Base-by-base conservation (phyloP, 2,329 filamentous ascomycete genomes). In the Aspergillus brunneoviolaceus region DNA sequence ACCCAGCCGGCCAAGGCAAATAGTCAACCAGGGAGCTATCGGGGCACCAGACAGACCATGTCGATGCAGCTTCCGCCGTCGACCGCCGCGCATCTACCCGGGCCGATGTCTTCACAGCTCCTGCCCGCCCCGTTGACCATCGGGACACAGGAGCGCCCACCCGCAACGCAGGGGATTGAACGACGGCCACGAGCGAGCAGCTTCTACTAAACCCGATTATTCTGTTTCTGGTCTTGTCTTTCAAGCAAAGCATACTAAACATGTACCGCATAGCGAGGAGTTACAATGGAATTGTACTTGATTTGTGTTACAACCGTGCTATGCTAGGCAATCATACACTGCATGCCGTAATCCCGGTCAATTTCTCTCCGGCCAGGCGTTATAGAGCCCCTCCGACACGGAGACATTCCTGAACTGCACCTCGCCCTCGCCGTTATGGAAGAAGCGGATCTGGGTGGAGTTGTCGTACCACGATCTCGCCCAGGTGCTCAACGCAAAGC, bases 401-500 rank as follows among this genome's bases (percentile, higher is more conserved):
- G 48, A 51, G 2, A 67, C 63, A 16, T 67, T 47, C 21, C 21
- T 31, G n/a, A 67, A 66, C n/a, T 49, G 58, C 4, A 54, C 60
- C 50, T 65, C 59, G 19, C 60, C 59, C n/a, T 48, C 55, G 0
- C 65, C 65, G 12, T 65, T 61, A 16, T 67, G 64, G 60, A 62
- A 61, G 59, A 67, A 67, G 11, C 58, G 48, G 21, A 67, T 67
- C 6, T 53, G 49, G 9, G 65, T 67, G 5, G 65, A 67, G 27
- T 66, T 66, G 31, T 55, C 29, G 14, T 67, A 67, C 65, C 65
- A 67, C 7, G 65, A 65, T 14, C 64, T 56, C 54, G 49, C 61
- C 64, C 64, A 67, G 5, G 65, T 67, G 31, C 63, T 54, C 39
- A 67, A 23, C 3, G 63, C 63, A 39, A 67, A 67, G 2, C 65